phyloP scores from a whole-genome alignment of 495 filamentous ascomycete species.

The Mycothermus thermophilus region DNA sequence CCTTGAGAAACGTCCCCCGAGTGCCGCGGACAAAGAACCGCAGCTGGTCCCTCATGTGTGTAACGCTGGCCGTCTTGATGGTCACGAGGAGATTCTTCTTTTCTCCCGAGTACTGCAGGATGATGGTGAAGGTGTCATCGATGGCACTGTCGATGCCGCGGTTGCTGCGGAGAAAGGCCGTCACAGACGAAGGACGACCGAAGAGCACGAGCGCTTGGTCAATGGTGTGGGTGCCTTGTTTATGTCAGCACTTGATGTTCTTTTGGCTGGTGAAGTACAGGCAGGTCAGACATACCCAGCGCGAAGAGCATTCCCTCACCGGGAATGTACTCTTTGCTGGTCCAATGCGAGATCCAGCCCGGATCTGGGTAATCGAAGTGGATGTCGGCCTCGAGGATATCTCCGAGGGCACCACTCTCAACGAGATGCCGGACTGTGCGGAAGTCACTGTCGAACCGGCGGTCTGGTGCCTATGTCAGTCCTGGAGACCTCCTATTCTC shows the following conservation, averaged over 20 bases:
- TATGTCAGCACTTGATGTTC: no score
- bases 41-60: slow-evolving; percentile 48
- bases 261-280: background rate
- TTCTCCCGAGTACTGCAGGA: slow-evolving; percentile 21
- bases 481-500: no score
- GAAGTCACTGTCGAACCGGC: slow-evolving; percentile 61
- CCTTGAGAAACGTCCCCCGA: slow-evolving; percentile 54
- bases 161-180: slow-evolving; percentile 49
- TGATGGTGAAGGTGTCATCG: slow-evolving; percentile 26
- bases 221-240: slow-evolving; percentile 42
- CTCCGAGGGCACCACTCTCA: slow-evolving; percentile 37
- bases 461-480: no score
- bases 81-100: slow-evolving; percentile 23
- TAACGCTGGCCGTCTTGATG: slow-evolving; percentile 44
- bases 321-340: slow-evolving; percentile 36
- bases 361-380: slow-evolving; percentile 48
- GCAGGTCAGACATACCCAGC: slow-evolving; percentile 30
- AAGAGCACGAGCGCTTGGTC: slow-evolving; percentile 57
- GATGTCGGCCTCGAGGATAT: slow-evolving; percentile 52
- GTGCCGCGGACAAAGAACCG: slow-evolving; percentile 55
- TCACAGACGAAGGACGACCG: slow-evolving; percentile 49
- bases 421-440: slow-evolving; percentile 47
- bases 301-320: slow-evolving; percentile 56
- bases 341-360: slow-evolving; percentile 39
- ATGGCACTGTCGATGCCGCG: slow-evolving; percentile 28